Base-by-base conservation (phyloP, 1,284 basidiomycete species). In the Xerocomus alliaceus region DNA sequence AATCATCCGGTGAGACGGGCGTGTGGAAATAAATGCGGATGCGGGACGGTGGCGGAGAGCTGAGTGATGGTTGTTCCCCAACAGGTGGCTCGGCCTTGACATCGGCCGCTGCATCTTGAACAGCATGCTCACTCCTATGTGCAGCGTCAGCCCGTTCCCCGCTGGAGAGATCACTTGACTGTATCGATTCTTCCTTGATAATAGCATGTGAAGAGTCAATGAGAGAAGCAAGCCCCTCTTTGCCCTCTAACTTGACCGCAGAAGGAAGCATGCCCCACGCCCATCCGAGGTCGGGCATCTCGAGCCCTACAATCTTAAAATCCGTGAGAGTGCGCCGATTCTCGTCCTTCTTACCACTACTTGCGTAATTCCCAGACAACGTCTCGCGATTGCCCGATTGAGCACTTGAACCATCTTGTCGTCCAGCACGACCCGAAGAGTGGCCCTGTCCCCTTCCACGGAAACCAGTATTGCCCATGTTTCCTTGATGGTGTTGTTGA, bases 231-330 rank as follows among this genome's bases (percentile, higher is more conserved):
- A 68, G 65, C 56, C 78, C 76, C 54, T 75, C 80, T 64, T 74
- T 76, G 29, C 74, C 68, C 68, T 82, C 81, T 62, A 65, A 67
- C 63, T 79, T 80, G 55, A 76, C 62, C 51, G 78, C 64, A 45
- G 75, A 73, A 22, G 83, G 71, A 55, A 85, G 70, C 56, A 77
- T 66, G 64, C 91, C 90, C 91, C 92, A 93, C 52, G 80, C 81
- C 91, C 91, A 93, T 70, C 77, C 79, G 61, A 93, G 78, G 66
- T 88, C 87, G 68, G 80, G 82, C 68, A 97, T 90, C 75, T 93
- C 88, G 70, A 97, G 83, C 28, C 92, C 94, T 69, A 95, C 83
- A 73, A 98, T 95, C 78, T 96, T 93, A 86, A 97, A 98, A 80
- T 97, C 95, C 49, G 95, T 97, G 72, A 97, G 87, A 37, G 94